phyloP scores from a whole-genome alignment of 495 filamentous ascomycete genomes.

The Copromyces sp. region DNA sequence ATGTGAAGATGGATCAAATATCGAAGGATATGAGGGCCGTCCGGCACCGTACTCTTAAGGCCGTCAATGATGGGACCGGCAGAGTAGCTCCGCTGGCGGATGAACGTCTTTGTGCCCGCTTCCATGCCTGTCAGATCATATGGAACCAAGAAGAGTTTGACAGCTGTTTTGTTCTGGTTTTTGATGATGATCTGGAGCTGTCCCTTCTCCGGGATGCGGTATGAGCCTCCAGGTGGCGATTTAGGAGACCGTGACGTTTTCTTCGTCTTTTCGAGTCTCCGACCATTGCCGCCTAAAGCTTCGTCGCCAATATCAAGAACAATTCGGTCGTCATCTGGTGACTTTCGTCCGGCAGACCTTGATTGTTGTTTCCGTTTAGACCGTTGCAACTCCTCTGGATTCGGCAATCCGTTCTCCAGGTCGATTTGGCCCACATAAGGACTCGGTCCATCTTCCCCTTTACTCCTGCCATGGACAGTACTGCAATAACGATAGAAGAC shows the following conservation, averaged over 20 bases:
- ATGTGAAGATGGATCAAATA: constrained; percentile 95
- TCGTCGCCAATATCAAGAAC: constrained; percentile 17
- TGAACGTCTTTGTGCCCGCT: constrained; percentile 88
- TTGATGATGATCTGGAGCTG: constrained; percentile 97
- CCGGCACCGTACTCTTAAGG: constrained; percentile 33
- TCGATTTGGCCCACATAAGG: constrained; percentile 95
- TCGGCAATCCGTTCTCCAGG: constrained; percentile 64
- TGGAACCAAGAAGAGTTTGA: constrained; percentile 89
- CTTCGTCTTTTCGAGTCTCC: constrained; percentile 39
- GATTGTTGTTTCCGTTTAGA: constrained; percentile 37
- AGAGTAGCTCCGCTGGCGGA: constrained; percentile 90
- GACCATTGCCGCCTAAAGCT: constrained; percentile 26
- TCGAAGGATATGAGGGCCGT: constrained; percentile 53
- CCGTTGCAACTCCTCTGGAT: constrained; percentile 33
- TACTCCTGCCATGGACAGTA: constrained; percentile 48
- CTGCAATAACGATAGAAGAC: constrained; percentile 90
- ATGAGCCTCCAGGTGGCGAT: constrained; percentile 72
- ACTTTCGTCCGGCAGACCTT: constrained; percentile 19
- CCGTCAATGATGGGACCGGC: constrained; percentile 70
- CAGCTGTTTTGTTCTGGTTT: constrained; percentile 91
- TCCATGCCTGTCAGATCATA: constrained; percentile 97
- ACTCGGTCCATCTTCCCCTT: constrained; percentile 73
- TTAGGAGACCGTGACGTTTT: constrained; percentile 59
- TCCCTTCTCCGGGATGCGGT: constrained; percentile 89
- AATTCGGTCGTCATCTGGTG: constrained; percentile 19